Evolutionary conservation across 352 stramenopile genomes (phyloP), one percentile per base, ranked within the genome.

Genomic region (Phytopythium aichiense): DNA sequence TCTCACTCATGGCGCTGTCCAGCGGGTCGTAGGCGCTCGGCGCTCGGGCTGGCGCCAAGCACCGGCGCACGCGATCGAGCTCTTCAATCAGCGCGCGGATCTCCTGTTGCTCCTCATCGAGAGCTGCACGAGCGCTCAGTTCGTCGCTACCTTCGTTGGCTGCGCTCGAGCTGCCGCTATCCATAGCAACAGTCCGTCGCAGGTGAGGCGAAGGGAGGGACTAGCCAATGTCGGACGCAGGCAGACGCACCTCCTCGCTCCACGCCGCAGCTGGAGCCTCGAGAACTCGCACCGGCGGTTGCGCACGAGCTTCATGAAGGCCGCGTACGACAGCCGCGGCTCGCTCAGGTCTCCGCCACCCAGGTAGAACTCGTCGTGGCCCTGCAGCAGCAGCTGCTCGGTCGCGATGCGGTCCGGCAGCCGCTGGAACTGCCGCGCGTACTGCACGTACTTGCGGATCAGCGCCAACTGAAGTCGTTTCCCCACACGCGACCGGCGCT

Each of bases 351-450:
- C 81, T 22, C 81, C 81, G 45, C 79, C 79, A 46, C 84, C 73
- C 53, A 85, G 80, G 56, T 84, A 87, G 56, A 87, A 91, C 71
- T 88, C 79, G 63, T 87, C 79, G 60, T 89, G 88, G 5, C 69
- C 81, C 23, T 88, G 73, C 43, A 84, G 71, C n/a, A 89, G 69
- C 40, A 91, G 45, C 38, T 85, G 79, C 64, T 89, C 79, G 11
- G 81, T 91, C 31, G 66, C 76, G 18, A 64, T 30, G 4, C 77
- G 68, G 49, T 81, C 76, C 28, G 81, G 81, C 28, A 88, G 50
- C 5, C 70, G 65, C 23, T 64, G 63, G 13, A 82, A 66, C 38
- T 87, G 66, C 56, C 81, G 87, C n/a, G 74, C 79, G 35, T 72
- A 79, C 31, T 78, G 57, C 42, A 91, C 77, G 58, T 89, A 91